phyloP scores from a whole-genome alignment of 2,329 filamentous ascomycete species.

The Ascochyta pisi region DNA sequence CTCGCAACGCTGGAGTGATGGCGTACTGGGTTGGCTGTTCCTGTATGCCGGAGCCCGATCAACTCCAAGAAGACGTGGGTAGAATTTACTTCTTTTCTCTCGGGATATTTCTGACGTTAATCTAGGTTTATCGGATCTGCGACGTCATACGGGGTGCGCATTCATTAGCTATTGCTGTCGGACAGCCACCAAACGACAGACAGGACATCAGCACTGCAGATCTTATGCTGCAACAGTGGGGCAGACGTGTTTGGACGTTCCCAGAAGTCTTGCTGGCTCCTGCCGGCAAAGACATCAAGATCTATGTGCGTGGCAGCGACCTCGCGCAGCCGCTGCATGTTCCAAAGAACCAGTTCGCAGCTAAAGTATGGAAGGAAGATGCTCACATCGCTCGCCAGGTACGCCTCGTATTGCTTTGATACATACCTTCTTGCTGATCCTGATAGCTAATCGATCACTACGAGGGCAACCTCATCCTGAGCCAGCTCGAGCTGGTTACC shows the following conservation, averaged over 20 bases:
- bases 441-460: constrained; percentile 56
- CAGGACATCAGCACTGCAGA: constrained; percentile 30
- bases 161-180: constrained; percentile 53
- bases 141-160: constrained; percentile 55
- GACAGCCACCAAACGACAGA: constrained; percentile 32
- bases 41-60: constrained; percentile 49
- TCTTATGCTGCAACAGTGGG: constrained; percentile 53
- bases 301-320: constrained; percentile 44
- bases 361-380: constrained; percentile 51
- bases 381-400: constrained; percentile 43
- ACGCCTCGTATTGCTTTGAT: not conserved
- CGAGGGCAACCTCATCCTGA: constrained; percentile 52
- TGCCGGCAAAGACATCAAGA: constrained; percentile 33
- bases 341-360: constrained; percentile 52
- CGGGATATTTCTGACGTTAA: not conserved
- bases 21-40: constrained; percentile 56
- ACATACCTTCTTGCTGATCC: constrained; percentile 1
- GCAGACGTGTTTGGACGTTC: constrained; percentile 56
- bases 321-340: constrained; percentile 32
- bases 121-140: constrained; percentile 53
- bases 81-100: not conserved
- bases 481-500: constrained; percentile 52
- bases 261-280: constrained; percentile 53
- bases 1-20: constrained; percentile 45
- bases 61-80: constrained; percentile 41